Evolutionary conservation across 306 rosid species (phyloP), one percentile per base, ranked within the genome.

Genomic region (Dryas drummondii): DNA sequence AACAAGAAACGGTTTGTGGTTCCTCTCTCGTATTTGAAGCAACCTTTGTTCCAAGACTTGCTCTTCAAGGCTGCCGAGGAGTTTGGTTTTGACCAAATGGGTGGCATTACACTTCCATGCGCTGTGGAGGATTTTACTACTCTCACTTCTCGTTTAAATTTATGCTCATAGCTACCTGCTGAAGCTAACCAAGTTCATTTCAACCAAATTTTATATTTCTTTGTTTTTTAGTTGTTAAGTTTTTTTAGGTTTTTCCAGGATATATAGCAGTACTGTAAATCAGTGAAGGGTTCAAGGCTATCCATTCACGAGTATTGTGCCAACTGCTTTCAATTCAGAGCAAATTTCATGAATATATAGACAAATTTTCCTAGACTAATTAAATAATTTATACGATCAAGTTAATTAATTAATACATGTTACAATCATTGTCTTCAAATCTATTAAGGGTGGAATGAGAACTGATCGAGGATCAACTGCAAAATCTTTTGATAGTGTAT

Each of bases 121-220:
- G 27, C 62, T n/a, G 61, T 54, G 9, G 49, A 79, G 49, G 61
- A 72, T 41, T 79, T 79, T 26, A 40, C 69, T 51, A 37, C 11
- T 79, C 69, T 85, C 66, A 74, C 80, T 58, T 88, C 85, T 70
- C 63, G 66, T 55, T 58, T 82, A 5, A 66, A 57, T 50, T 45
- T 6, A 10, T 32, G 37, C 37, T 32, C 37, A 32, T 32, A 32
- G 37, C 37, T 32, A 32, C 0, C 37, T 32, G 37, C 2, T 32
- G 37, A 2, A 52, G 5, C 5, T 52, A 52, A 52, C 56, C 8
- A 52, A 52, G 19, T 5, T 52, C 56, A 52, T 9, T 49, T 44
- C 13, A 56, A 11, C 11, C 58, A 54, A 69, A 22, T 78, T 69
- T 78, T 53, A 52, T 59, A 62, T 59, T 74, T 52, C 19, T 70